Evolutionary conservation across 202 grass and related monocot genomes (phyloP), one percentile per base, ranked within the genome.

Genomic region (Carex arenaria): DNA sequence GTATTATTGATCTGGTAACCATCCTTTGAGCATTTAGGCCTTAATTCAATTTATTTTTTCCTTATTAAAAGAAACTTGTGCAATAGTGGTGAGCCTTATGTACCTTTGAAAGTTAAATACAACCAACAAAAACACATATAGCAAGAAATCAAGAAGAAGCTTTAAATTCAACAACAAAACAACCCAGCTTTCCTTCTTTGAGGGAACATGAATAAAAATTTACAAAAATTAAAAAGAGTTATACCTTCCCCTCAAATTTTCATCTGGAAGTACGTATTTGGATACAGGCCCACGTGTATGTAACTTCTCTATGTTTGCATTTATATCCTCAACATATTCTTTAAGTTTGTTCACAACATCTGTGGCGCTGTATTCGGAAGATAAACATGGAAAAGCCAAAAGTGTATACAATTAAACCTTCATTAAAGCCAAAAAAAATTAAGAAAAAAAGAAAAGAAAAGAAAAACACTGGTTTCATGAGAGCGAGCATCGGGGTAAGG

Each of bases 211-310:
- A 79, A 85, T 61, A 79, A 36, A 47, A 82, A 75, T 17, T 64
- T 54, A 66, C 79, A 14, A 34, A 73, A 61, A 12, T 70, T 15
- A 75, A 11, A 72, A 84, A 72, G 85, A 84, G 28, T 10, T 71
- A 89, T 82, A 98, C 95, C 91, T 95, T 89, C 95, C 95, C 43
- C 63, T 88, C 51, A 98, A 83, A 81, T 89, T 94, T 90, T 98
- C 92, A 85, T 98, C 89, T 51, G 91, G 95, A 84, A 98, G 95
- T 88, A 95, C 80, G 87, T 98, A 95, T 90, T 93, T 98, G 15
- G 95, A 98, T 10, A 93, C 93, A 7, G 91, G 91, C 31, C 95
- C 95, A 85, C 93, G 93, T 45, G 89, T 93, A 81, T 82, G 89
- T 55, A 95, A 85, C 40, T 68, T 51, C 78, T 95, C 95, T 78